Base-by-base conservation (phyloP, 768 basidiomycete species). In the Agaricus sinodeliciosus region DNA sequence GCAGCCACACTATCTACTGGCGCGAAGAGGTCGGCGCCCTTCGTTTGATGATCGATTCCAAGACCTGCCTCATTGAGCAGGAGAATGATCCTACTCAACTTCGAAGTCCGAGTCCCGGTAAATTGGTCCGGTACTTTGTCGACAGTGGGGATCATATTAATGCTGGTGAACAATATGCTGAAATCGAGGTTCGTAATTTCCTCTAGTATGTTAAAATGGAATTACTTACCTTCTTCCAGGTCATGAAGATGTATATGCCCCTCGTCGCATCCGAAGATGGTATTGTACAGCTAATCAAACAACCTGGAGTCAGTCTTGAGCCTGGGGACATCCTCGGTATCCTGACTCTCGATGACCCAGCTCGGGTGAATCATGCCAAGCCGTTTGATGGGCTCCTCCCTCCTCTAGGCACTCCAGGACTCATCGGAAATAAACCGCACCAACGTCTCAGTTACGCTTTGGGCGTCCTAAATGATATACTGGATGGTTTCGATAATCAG, bases 231-330 rank as follows among this genome's bases (percentile, higher is more conserved):
- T 28, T 18, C 43, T 37, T 54, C 5, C 49, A 88, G 87, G 90
- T 92, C 56, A 94, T 96, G 93, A 97, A 99, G 75, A 99, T 98
- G 96, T 96, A 96, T 70, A 96, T 99, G 95, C 94, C 94, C 3
- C 81, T 99, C 51, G 84, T 91, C 51, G 93, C 94, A 4, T 81
- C 87, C 2, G 96, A 99, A 67, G 92, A 95, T 66, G 96, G 96
- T 62, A 78, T 86, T 43, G 85, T 94, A 15, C 94, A 95, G 62
- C 83, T 98, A 62, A 91, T 98, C 69, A 99, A 98, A 72, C 96
- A 99, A 67, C 91, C 96, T 51, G 96, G 96, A 62, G 91, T 94
- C 64, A 94, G 91, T 58, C 81, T 99, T 50, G 91, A 95, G 58
- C 92, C 94, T 11, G 96, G 96, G 22, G 96, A 97, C 67, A 94